Percentiles rank a stretch among this genome's conserved stretches.
Evolutionary conservation across 2,329 filamentous ascomycete species (phyloP).

Genomic region (Colletotrichum eleusines): DNA sequence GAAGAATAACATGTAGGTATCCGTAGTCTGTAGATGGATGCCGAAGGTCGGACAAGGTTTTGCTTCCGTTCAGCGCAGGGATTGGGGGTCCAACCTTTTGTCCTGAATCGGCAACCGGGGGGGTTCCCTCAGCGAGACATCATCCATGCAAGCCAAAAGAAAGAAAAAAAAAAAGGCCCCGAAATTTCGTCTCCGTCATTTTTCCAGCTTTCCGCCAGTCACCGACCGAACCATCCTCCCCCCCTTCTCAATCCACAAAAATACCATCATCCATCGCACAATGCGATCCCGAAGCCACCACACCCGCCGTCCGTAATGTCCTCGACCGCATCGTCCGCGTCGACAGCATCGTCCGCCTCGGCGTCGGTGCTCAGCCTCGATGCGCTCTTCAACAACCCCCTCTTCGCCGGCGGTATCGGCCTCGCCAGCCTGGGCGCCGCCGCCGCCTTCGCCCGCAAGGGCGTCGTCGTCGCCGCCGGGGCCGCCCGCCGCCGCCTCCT

Average conservation of each 20-base stretch:
- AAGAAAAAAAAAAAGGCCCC: background rate
- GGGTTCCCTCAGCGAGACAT: background rate
- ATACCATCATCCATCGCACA: background rate
- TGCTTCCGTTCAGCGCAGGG: background rate
- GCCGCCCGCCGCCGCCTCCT: conserved; percentile 87
- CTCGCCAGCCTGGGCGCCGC: conserved; percentile 89
- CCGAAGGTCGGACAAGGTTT: background rate
- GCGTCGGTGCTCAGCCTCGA: conserved; percentile 60
- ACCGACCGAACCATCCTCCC: too few relatives aligned
- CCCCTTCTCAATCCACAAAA: background rate
- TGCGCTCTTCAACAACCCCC: conserved; percentile 72
- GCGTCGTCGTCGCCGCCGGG: conserved; percentile 76
- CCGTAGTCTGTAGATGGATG: too few relatives aligned
- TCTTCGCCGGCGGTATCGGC: conserved; percentile 83
- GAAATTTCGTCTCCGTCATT: conserved; percentile 16
- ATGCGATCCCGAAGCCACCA: conserved; percentile 28
- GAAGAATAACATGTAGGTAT: background rate
- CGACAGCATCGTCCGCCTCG: conserved; percentile 27
- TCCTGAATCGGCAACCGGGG: background rate
- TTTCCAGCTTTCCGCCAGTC: background rate
- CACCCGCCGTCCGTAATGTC: conserved; percentile 30
- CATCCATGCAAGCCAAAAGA: conserved; percentile 8
- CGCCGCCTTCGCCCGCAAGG: conserved; percentile 83
- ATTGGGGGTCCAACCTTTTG: too few relatives aligned
- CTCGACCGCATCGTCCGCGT: conserved; percentile 11